Base-by-base conservation (phyloP, 177 flowering plant species). In the Vitis hybrid region DNA sequence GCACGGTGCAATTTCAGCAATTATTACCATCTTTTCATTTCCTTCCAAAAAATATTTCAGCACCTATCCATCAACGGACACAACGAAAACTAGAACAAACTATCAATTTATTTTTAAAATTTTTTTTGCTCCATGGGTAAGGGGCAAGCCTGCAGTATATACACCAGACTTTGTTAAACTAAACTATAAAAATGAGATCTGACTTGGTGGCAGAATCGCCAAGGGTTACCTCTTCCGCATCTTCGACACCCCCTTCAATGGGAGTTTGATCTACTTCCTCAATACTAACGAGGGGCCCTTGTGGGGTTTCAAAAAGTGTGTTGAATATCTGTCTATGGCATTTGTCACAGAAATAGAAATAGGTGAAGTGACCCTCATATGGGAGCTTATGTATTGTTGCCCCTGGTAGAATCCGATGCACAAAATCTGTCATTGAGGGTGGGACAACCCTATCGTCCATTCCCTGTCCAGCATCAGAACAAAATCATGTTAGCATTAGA, bases 271-370 rank as follows among this genome's bases (percentile, higher is more conserved):
- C 71, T 14, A 18, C 72, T 50, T 70, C 67, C 18, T 31, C 15
- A 45, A 45, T 50, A 49, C n/a, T 66, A 55, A 39, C 29, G 45
- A 83, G 79, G 1, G 86, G 86, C 13, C 91, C 88, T 78, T 78
- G 79, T 29, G 91, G 87, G 54, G 71, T 74, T 71, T 87, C 89
- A 39, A 77, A 86, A 39, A 83, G 78, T 51, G 81, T 80, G 48
- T 78, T 72, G 48, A 86, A 81, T 15, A 84, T 82, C 76, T 86
- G 84, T 65, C 84, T 75, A 66, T 86, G 91, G 70, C 91, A 86
- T 66, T 83, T 83, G 56, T 77, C 77, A 34, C 86, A 84, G 49
- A 84, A 83, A 74, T 70, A 81, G 26, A 83, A 72, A 68, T 80
- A 82, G 18, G 84, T 76, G 73, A 82, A 85, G 71, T 85, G 89